Conservation (phyloP, 2,329 filamentous ascomycete genomes). For the Proliferodiscus dingleyae region DNA sequence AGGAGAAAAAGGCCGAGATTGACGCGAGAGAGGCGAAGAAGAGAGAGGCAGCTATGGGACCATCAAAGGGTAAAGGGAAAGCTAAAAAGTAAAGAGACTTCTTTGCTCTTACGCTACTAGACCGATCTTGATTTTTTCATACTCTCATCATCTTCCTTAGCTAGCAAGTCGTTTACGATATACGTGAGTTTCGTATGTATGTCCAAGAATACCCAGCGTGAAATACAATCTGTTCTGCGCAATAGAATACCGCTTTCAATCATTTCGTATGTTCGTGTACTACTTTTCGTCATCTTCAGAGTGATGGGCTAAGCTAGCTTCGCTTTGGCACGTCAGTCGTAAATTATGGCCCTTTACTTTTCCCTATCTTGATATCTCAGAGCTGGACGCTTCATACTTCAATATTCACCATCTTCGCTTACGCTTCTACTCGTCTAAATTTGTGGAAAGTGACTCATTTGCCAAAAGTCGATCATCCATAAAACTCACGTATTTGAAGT, state of each 20-base stretch:
- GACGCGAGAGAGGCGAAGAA: conserved; percentile 40
- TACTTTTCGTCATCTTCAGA: too few species aligned
- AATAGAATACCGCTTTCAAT: background rate
- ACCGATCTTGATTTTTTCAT: background rate
- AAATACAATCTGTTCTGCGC: background rate
- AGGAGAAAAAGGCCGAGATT: conserved; percentile 42
- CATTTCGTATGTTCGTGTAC: background rate
- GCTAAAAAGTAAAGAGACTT: conserved; percentile 20
- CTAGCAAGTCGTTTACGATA: conserved; percentile 1
- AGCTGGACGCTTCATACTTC: too few species aligned
- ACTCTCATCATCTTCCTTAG: background rate
- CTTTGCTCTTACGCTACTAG: background rate
- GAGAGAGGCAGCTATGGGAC: conserved; percentile 31
- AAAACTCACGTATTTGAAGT: too few species aligned
- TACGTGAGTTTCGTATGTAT: background rate
- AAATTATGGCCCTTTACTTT: too few species aligned
- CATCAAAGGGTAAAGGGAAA: conserved; percentile 25
- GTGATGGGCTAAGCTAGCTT: too few species aligned
- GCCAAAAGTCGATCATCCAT: too few species aligned
- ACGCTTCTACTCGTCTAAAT: too few species aligned
- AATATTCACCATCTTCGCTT: too few species aligned
- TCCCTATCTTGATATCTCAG: too few species aligned
- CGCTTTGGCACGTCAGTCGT: too few species aligned
- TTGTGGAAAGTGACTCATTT: too few species aligned
- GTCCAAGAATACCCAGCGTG: conserved; percentile 6